Evolutionary conservation across 2,329 filamentous ascomycete genomes (phyloP).

Genomic region (Clarireedia hainanense): DNA sequence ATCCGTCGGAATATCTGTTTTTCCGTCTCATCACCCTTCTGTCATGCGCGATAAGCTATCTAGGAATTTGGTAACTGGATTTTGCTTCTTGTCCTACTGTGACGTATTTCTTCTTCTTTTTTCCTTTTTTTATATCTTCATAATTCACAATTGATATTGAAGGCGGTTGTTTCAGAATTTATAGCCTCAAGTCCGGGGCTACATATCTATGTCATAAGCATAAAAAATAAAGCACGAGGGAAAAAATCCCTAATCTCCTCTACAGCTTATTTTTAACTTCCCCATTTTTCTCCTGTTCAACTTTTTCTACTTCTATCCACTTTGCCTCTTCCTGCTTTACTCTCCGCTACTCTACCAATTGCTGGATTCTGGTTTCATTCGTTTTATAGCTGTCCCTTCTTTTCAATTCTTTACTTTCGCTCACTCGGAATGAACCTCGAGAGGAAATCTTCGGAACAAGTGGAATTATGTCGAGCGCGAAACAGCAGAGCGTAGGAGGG

Average conservation of each 20-base stretch:
- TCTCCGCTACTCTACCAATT: conserved; percentile 1
- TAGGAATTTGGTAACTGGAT: neutral
- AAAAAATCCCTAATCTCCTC: neutral
- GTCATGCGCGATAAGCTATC: too few species aligned
- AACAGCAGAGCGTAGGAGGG: conserved; percentile 6
- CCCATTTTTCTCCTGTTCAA: conserved; percentile 6
- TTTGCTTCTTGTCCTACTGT: neutral
- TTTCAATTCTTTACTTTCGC: too few species aligned
- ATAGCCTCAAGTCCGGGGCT: neutral
- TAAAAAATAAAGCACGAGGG: neutral
- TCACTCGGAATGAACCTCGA: conserved; percentile 10
- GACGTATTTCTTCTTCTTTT: neutral
- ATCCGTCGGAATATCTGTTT: too few species aligned
- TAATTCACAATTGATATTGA: neutral
- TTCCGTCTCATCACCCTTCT: too few species aligned
- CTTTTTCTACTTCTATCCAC: conserved; percentile 3
- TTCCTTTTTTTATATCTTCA: neutral
- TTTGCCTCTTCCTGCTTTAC: neutral
- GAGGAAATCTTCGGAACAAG: conserved; percentile 20
- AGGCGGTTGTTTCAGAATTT: neutral
- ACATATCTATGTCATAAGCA: neutral
- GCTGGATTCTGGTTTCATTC: neutral
- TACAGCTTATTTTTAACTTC: neutral
- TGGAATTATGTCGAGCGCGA: conserved; percentile 12
- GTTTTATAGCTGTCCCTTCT: neutral